phyloP scores from a whole-genome alignment of 2,329 filamentous ascomycete species.

The Chalara sp. region DNA sequence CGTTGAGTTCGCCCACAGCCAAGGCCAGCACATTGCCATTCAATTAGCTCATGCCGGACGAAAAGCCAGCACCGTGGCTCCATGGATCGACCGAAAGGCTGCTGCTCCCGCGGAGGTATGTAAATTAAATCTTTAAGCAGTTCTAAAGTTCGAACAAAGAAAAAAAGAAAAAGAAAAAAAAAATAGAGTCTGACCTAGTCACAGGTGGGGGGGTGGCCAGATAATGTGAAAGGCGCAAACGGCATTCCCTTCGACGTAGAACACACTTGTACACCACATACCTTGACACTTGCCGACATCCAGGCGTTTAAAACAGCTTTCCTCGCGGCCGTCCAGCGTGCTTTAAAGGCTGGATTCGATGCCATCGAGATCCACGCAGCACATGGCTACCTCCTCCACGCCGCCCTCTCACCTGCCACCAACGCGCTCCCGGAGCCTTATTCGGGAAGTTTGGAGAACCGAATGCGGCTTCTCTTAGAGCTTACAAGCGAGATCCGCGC shows the following conservation, averaged over 20 bases:
- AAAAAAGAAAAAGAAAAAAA: not conserved
- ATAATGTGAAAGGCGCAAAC: slow-evolving; percentile 45
- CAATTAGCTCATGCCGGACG: slow-evolving; percentile 58
- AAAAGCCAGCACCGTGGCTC: slow-evolving; percentile 32
- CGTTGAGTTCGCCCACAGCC: slow-evolving; percentile 35
- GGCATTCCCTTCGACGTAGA: slow-evolving; percentile 55
- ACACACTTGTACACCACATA: slow-evolving; percentile 54
- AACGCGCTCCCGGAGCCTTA: slow-evolving; percentile 65
- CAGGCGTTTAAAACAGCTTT: slow-evolving; percentile 54
- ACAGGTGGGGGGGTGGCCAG: slow-evolving; percentile 47
- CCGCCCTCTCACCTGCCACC: slow-evolving; percentile 59
- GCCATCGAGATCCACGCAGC: slow-evolving; percentile 70
- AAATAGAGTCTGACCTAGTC: too few species aligned
- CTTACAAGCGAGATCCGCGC: slow-evolving; percentile 54
- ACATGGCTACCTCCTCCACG: slow-evolving; percentile 68
- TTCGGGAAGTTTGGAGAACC: slow-evolving; percentile 63
- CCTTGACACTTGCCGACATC: slow-evolving; percentile 63
- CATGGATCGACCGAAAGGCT: slow-evolving; percentile 52
- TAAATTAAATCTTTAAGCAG: not conserved
- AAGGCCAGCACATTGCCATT: slow-evolving; percentile 58
- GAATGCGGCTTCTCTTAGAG: slow-evolving; percentile 60
- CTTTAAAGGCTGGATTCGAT: slow-evolving; percentile 61
- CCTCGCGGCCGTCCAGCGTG: slow-evolving; percentile 47
- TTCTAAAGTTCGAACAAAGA: slow-evolving; percentile 27
- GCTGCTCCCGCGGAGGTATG: slow-evolving; percentile 40